Evolutionary conservation across 805 yeast species (phyloP).

Genomic region (Myxozyma kluyveri): DNA sequence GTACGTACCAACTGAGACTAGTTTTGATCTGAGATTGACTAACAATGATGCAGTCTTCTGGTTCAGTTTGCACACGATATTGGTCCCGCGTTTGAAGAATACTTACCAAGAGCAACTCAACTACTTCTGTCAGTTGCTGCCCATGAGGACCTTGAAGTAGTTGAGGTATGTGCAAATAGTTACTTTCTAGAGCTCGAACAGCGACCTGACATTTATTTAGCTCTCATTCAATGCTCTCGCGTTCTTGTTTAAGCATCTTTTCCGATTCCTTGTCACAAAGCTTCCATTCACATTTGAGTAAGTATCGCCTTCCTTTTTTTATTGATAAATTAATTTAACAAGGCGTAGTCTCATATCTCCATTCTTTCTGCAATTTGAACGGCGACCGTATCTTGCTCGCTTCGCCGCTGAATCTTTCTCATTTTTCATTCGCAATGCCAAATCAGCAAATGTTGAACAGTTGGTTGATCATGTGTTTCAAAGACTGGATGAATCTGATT

Average conservation of each 20-base stretch:
- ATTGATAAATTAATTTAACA: neutral
- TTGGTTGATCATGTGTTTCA: conserved; percentile 47
- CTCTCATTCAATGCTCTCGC: conserved; percentile 83
- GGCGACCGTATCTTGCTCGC: conserved; percentile 64
- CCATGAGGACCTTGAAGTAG: conserved; percentile 52
- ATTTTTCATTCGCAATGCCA: conserved; percentile 70
- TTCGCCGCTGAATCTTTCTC: conserved; percentile 91
- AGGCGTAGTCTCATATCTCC: conserved; percentile 23
- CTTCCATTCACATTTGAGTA: conserved; percentile 65
- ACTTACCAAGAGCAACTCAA: conserved; percentile 53
- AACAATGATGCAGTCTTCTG: conserved; percentile 46
- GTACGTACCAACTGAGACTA: conserved; percentile 28
- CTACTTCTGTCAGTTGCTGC: conserved; percentile 55
- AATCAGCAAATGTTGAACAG: conserved; percentile 44
- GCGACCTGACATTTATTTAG: conserved; percentile 11
- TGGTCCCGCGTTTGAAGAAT: conserved; percentile 84
- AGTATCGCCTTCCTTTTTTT: conserved; percentile 52
- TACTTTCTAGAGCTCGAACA: neutral
- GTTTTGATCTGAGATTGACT: conserved; percentile 12
- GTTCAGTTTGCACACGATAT: conserved; percentile 88
- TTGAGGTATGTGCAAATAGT: conserved; percentile 46
- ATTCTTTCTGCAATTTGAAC: conserved; percentile 48
- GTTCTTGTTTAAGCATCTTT: conserved; percentile 81
- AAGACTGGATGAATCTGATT: conserved; percentile 38
- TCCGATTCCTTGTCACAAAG: conserved; percentile 61